Evolutionary conservation across 805 yeast species (phyloP).

Genomic region (Kuraishia ogatae): DNA sequence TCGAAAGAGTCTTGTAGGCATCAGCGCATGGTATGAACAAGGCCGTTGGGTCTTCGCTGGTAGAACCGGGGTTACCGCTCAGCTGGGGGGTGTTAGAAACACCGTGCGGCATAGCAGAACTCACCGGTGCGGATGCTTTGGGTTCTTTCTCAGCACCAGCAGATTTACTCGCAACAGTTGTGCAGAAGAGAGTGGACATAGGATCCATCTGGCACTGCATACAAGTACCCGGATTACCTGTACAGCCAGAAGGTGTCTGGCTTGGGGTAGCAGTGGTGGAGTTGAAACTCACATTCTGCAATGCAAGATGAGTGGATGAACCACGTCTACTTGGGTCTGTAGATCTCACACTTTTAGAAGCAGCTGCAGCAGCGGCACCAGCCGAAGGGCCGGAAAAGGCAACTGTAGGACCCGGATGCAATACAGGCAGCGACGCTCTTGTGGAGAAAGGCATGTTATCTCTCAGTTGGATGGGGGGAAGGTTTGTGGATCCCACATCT

Average conservation of each 20-base stretch:
- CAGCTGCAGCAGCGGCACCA: conserved; percentile 2
- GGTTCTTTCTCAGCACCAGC: conserved; percentile 2
- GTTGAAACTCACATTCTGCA: not conserved
- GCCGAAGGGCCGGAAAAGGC: conserved; percentile 25
- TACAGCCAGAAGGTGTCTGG: conserved; percentile 37
- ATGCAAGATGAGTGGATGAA: not conserved
- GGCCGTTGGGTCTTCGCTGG: conserved; percentile 1
- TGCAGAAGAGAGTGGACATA: conserved; percentile 80
- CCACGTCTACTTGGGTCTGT: not conserved
- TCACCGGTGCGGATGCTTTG: not conserved
- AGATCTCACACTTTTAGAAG: not conserved
- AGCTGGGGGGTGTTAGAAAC: not conserved
- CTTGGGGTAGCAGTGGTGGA: too few species aligned
- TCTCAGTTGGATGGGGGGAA: conserved; percentile 6
- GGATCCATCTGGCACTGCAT: conserved; percentile 79
- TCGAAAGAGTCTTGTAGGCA: conserved; percentile 78
- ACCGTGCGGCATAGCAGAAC: too few species aligned
- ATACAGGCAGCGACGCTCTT: conserved; percentile 40
- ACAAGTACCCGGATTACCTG: conserved; percentile 87
- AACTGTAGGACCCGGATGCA: conserved; percentile 57
- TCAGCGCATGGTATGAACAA: conserved; percentile 78
- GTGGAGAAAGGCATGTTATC: conserved; percentile 14
- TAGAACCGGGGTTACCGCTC: conserved; percentile 8
- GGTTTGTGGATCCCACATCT: conserved; percentile 6
- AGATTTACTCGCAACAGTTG: conserved; percentile 63